Evolutionary conservation across 208 protist species (phyloP).

Genomic region (Acanthamoeba rhysodes): DNA sequence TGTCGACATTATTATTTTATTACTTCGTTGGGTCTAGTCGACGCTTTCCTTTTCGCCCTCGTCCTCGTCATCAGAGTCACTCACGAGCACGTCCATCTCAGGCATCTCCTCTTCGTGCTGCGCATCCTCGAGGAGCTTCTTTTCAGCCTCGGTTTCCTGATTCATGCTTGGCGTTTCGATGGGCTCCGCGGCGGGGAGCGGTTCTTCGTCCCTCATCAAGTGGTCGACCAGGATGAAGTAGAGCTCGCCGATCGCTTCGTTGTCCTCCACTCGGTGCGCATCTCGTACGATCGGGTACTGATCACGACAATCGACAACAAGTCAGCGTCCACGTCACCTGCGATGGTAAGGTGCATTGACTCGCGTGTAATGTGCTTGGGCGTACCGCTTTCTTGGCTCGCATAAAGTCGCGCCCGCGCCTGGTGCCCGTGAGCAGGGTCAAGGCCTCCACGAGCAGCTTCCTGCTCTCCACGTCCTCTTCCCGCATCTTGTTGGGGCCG

Average conservation of each 20-base stretch:
- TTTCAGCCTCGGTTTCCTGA: background rate
- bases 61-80: conserved; percentile 29
- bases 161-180: conserved; percentile 20
- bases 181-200: background rate
- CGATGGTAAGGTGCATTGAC: background rate
- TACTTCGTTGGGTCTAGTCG: background rate
- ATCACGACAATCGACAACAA: no score
- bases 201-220: conserved; percentile 58
- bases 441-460: conserved; percentile 51
- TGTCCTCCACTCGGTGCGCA: conserved; percentile 22
- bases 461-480: conserved; percentile 40
- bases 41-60: conserved; percentile 33
- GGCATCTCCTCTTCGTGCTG: conserved; percentile 8
- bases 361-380: background rate
- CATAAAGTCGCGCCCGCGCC: conserved; percentile 25
- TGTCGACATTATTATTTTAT: background rate
- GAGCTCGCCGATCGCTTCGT: conserved; percentile 4
- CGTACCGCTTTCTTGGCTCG: conserved; percentile 64
- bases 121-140: background rate
- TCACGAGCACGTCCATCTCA: conserved; percentile 26
- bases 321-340: no score
- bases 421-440: conserved; percentile 23
- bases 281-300: conserved; percentile 52
- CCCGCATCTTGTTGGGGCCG: conserved; percentile 13
- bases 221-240: conserved; percentile 38